Evolutionary conservation across 2,329 filamentous ascomycete species (phyloP).

Genomic region (Colletotrichum chrysophilum): DNA sequence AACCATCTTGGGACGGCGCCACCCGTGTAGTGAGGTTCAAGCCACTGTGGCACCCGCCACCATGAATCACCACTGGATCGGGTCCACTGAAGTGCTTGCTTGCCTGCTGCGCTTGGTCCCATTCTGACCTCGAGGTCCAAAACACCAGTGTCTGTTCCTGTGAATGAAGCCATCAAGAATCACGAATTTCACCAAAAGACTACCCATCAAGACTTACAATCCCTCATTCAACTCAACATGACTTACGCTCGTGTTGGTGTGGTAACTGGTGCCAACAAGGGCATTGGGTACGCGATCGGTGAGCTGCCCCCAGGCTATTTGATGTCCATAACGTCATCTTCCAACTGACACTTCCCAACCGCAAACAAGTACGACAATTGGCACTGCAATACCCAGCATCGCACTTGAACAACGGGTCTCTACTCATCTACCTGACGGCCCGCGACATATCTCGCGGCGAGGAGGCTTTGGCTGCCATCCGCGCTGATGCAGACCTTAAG

Average conservation of each 20-base stretch:
- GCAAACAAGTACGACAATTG: constrained; percentile 51
- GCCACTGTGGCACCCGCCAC: neutral
- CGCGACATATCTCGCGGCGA: constrained; percentile 52
- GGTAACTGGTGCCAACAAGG: constrained; percentile 61
- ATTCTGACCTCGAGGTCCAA: neutral
- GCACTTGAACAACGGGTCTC: constrained; percentile 46
- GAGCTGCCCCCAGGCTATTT: neutral
- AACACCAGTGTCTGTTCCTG: neutral
- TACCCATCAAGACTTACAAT: neutral
- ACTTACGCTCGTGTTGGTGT: constrained; percentile 45
- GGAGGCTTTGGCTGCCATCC: constrained; percentile 47
- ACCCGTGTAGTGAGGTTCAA: neutral
- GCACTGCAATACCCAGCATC: constrained; percentile 58
- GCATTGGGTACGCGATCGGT: constrained; percentile 26
- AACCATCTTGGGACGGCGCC: neutral
- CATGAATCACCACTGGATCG: neutral
- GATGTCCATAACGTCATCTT: neutral
- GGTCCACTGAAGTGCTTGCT: neutral
- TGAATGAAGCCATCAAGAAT: neutral
- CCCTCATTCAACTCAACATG: constrained; percentile 20
- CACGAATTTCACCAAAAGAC: neutral
- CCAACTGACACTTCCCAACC: neutral
- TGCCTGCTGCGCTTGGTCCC: neutral
- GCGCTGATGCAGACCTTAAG: constrained; percentile 47
- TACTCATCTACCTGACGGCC: constrained; percentile 59